A percentile compares a stretch with the other conserved stretches of the same genome.
Evolutionary conservation across 768 basidiomycete genomes (phyloP).

Genomic region (Cyclocybe aegerita): DNA sequence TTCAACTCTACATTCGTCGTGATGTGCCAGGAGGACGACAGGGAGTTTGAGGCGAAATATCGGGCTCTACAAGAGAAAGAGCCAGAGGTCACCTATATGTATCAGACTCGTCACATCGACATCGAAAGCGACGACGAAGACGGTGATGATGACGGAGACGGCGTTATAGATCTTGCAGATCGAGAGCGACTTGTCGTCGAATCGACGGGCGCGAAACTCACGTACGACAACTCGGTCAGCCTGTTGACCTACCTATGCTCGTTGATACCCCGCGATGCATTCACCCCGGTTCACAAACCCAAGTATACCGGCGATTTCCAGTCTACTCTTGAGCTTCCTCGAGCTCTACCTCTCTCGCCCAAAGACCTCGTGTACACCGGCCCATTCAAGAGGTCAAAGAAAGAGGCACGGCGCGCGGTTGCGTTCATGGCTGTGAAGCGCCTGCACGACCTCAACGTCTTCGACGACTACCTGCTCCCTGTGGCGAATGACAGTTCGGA

Average conservation of each 20-base stretch:
- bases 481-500: slow-evolving; percentile 46
- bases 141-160: slow-evolving; percentile 43
- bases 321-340: slow-evolving; percentile 62
- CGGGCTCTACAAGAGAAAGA: slow-evolving; percentile 57
- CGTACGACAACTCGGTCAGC: slow-evolving; percentile 72
- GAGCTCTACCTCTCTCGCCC: slow-evolving; percentile 58
- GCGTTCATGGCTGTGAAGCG: slow-evolving; percentile 77
- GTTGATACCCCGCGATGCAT: slow-evolving; percentile 70
- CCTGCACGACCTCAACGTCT: slow-evolving; percentile 68
- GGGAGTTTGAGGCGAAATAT: slow-evolving; percentile 57
- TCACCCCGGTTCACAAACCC: slow-evolving; percentile 60
- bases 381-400: slow-evolving; percentile 63
- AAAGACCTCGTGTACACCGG: slow-evolving; percentile 58
- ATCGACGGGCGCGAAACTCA: slow-evolving; percentile 74
- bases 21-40: slow-evolving; percentile 69
- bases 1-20: slow-evolving; percentile 76
- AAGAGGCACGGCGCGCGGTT: slow-evolving; percentile 80
- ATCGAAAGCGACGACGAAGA: slow-evolving; percentile 22
- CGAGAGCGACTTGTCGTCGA: slow-evolving; percentile 76
- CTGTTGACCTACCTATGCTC: slow-evolving; percentile 77
- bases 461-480: slow-evolving; percentile 83
- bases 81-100: slow-evolving; percentile 60
- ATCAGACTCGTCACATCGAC: slow-evolving; percentile 50
- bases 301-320: slow-evolving; percentile 62
- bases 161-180: slow-evolving; percentile 50